Evolutionary conservation across 2,329 filamentous ascomycete species (phyloP).

Genomic region (Ophiostoma pallidulum): DNA sequence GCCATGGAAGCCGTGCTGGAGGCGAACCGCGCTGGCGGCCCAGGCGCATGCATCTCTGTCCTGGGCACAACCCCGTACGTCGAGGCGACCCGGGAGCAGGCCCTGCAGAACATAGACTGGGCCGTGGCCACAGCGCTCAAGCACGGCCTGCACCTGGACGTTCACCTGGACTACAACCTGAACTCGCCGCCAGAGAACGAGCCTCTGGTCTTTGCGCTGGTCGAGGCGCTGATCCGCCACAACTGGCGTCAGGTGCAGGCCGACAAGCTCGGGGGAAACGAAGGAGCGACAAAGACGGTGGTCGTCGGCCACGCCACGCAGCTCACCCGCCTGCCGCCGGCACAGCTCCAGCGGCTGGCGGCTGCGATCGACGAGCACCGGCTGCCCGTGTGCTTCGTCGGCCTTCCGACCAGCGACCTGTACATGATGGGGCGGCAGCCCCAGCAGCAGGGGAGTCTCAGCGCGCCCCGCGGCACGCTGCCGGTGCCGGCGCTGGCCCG

Average conservation of each 20-base stretch:
- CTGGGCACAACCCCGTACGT: slow-evolving; percentile 64
- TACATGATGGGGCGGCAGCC: slow-evolving; percentile 54
- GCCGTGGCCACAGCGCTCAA: slow-evolving; percentile 45
- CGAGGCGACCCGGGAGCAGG: slow-evolving; percentile 40
- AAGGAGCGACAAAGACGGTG: slow-evolving; percentile 29
- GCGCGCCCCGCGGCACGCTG: slow-evolving; percentile 49
- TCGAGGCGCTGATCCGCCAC: slow-evolving; percentile 39
- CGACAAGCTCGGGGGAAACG: too few species aligned
- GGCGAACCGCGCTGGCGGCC: slow-evolving; percentile 5
- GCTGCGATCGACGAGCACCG: slow-evolving; percentile 33
- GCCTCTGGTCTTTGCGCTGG: slow-evolving; percentile 44
- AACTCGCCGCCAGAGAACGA: slow-evolving; percentile 34
- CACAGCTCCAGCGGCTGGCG: slow-evolving; percentile 41
- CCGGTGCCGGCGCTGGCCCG: slow-evolving; percentile 52
- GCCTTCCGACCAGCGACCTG: slow-evolving; percentile 60
- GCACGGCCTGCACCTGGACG: slow-evolving; percentile 50
- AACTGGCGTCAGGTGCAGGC: slow-evolving; percentile 37
- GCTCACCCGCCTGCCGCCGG: slow-evolving; percentile 43
- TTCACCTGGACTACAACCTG: slow-evolving; percentile 64
- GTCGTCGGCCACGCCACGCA: slow-evolving; percentile 61
- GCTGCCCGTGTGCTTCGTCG: slow-evolving; percentile 57
- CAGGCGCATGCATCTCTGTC: slow-evolving; percentile 40
- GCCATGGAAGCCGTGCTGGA: slow-evolving; percentile 31
- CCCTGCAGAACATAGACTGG: slow-evolving; percentile 52
- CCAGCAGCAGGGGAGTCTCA: neutral